Percentiles rank a stretch among this genome's conserved stretches.
Evolutionary conservation across 2,329 filamentous ascomycete species (phyloP).

Genomic region (Colletotrichum truncatum): DNA sequence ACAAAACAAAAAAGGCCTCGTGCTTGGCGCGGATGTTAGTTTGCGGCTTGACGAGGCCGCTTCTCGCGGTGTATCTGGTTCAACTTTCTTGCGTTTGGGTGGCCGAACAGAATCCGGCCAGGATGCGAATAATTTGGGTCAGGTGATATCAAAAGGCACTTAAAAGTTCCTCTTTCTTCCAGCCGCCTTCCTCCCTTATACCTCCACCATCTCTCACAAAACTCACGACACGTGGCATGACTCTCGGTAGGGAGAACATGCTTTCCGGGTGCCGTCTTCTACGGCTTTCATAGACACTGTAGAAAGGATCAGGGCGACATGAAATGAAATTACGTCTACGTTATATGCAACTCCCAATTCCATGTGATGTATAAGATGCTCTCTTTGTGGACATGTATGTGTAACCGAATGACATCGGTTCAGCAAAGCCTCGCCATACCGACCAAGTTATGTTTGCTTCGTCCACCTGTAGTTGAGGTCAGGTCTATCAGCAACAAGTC

Average conservation of each 20-base stretch:
- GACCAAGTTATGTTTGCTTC: too few species aligned
- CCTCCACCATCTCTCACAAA: constrained; percentile 25
- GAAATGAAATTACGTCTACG: constrained; percentile 35
- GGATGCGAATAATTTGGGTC: constrained; percentile 32
- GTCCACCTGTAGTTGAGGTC: too few species aligned
- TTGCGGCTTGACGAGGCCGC: constrained; percentile 34
- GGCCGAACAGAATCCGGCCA: constrained; percentile 27
- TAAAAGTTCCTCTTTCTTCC: constrained; percentile 33
- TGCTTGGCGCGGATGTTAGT: constrained; percentile 12
- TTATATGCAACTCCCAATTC: not conserved
- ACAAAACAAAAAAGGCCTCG: constrained; percentile 2
- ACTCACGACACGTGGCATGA: constrained; percentile 29
- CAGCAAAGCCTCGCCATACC: too few species aligned
- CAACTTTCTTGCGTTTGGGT: constrained; percentile 32
- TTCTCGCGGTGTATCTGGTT: constrained; percentile 35
- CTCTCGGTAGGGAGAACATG: constrained; percentile 25
- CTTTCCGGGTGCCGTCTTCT: constrained; percentile 30
- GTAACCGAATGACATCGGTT: too few species aligned
- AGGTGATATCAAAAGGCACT: constrained; percentile 32
- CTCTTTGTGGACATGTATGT: too few species aligned
- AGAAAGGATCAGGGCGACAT: constrained; percentile 34
- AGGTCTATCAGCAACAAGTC: too few species aligned
- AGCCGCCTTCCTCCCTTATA: constrained; percentile 27
- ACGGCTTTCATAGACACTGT: constrained; percentile 33
- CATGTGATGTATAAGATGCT: too few species aligned